These are phyloP conservation scores for Pythium grandisporangium DNA, from an alignment of 352 stramenopile species.

Conservation along the genomic window DNA sequence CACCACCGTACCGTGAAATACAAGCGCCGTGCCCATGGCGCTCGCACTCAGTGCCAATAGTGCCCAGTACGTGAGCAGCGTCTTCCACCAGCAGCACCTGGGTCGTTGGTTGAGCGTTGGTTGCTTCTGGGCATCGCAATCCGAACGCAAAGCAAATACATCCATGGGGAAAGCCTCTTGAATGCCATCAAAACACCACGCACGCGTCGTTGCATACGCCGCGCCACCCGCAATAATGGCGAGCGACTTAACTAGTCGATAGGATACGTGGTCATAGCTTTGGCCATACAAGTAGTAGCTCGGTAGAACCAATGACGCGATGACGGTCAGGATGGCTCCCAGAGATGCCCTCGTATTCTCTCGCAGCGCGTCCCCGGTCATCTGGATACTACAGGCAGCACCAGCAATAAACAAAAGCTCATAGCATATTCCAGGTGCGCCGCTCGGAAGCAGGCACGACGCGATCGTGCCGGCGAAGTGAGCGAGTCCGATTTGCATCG, in stretches of 20 bases:
- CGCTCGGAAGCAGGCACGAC: slow-evolving; percentile 6
- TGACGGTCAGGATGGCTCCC: not conserved
- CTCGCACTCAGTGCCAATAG: not conserved
- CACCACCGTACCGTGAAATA: slow-evolving; percentile 4
- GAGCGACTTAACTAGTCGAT: not conserved
- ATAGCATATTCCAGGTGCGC: not conserved
- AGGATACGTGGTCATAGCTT: slow-evolving; percentile 1
- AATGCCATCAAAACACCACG: too few relatives aligned
- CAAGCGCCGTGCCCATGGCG: not conserved
- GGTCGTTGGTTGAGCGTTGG: not conserved
- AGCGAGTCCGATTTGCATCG: slow-evolving; percentile 4
- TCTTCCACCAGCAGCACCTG: not conserved
- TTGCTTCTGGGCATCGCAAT: too few relatives aligned
- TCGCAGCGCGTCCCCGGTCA: slow-evolving; percentile 8
- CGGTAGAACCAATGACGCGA: not conserved
- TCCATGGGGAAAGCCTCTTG: too few relatives aligned
- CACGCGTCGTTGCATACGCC: too few relatives aligned
- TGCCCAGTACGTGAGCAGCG: slow-evolving; percentile 6
- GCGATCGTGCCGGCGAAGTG: slow-evolving; percentile 4
- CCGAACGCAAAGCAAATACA: too few relatives aligned
- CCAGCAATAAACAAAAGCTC: slow-evolving; percentile 11
- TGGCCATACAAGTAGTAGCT: not conserved
- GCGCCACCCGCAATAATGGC: not conserved
- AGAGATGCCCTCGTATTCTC: not conserved
- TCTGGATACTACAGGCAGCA: slow-evolving; percentile 9